Conservation (phyloP, 148 eudicot species). For the Oxyria digyna region DNA sequence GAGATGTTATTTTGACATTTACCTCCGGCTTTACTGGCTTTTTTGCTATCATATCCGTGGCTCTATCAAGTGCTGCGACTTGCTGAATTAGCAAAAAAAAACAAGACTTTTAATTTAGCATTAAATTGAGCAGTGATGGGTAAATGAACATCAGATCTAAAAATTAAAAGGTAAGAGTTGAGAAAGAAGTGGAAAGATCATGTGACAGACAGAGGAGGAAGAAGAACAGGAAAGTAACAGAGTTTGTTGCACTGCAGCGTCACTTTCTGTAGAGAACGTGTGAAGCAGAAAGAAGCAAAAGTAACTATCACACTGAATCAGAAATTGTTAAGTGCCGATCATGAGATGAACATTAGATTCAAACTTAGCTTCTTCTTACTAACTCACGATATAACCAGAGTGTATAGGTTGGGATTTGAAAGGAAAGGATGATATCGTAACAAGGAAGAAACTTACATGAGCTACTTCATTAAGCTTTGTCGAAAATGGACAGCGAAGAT, state of each 20-base stretch:
- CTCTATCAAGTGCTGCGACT: constrained; percentile 16
- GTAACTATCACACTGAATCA: not conserved
- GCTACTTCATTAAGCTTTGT: not conserved
- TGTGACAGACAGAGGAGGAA: constrained; percentile 1
- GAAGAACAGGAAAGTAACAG: not conserved
- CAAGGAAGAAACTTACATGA: not conserved
- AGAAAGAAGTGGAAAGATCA: not conserved
- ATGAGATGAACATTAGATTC: not conserved
- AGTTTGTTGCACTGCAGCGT: not conserved
- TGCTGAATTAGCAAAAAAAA: not conserved
- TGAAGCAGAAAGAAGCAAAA: not conserved
- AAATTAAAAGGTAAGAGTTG: not conserved
- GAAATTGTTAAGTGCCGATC: not conserved
- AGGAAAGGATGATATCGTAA: not conserved
- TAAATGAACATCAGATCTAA: not conserved
- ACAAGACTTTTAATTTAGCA: not conserved
- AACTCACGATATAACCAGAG: not conserved
- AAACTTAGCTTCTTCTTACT: not conserved
- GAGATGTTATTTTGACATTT: constrained; percentile 6
- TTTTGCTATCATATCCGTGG: constrained; percentile 17
- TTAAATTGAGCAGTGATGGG: not conserved
- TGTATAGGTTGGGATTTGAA: not conserved
- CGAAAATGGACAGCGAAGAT: not conserved
- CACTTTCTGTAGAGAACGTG: constrained; percentile 2
- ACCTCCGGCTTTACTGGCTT: constrained; percentile 71